Evolutionary conservation across 2,329 filamentous ascomycete genomes (phyloP).

Genomic region (Paracorniculantispora psalliotae): DNA sequence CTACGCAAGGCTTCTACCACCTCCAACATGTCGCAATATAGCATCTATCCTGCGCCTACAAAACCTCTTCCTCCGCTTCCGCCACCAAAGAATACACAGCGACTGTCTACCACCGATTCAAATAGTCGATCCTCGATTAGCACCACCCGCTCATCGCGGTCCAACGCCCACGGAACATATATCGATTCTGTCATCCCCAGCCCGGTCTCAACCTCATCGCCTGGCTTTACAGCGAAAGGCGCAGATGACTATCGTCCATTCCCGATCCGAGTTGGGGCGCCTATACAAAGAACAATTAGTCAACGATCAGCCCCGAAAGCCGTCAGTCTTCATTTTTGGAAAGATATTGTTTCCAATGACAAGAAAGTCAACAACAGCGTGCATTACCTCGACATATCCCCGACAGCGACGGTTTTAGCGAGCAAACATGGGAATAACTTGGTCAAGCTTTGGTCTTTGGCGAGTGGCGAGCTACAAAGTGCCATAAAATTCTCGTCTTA

Average conservation of each 20-base stretch:
- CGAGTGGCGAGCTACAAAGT: slow-evolving; percentile 69
- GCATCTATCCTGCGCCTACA: slow-evolving; percentile 11
- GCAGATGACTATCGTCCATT: neutral
- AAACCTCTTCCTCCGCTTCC: slow-evolving; percentile 12
- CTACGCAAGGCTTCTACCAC: neutral
- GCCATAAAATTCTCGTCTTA: slow-evolving; percentile 35
- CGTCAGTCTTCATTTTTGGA: slow-evolving; percentile 16
- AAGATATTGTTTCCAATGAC: slow-evolving; percentile 20
- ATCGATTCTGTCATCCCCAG: neutral
- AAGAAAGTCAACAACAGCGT: slow-evolving; percentile 29
- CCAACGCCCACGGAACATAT: neutral
- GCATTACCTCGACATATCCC: slow-evolving; percentile 33
- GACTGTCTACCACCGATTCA: neutral
- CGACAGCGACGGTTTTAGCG: slow-evolving; percentile 28
- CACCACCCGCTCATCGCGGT: slow-evolving; percentile 4
- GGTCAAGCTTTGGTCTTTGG: slow-evolving; percentile 84
- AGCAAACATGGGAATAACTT: slow-evolving; percentile 56
- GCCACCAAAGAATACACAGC: neutral
- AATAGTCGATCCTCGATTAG: slow-evolving; percentile 12
- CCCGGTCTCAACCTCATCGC: neutral
- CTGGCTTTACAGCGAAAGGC: neutral
- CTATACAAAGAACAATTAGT: slow-evolving; percentile 1
- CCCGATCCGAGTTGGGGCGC: neutral
- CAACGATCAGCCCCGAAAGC: slow-evolving; percentile 1
- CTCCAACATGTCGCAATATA: slow-evolving; percentile 8